Evolutionary conservation across 2,329 filamentous ascomycete species (phyloP).

Genomic region (Lanzia echinophila): DNA sequence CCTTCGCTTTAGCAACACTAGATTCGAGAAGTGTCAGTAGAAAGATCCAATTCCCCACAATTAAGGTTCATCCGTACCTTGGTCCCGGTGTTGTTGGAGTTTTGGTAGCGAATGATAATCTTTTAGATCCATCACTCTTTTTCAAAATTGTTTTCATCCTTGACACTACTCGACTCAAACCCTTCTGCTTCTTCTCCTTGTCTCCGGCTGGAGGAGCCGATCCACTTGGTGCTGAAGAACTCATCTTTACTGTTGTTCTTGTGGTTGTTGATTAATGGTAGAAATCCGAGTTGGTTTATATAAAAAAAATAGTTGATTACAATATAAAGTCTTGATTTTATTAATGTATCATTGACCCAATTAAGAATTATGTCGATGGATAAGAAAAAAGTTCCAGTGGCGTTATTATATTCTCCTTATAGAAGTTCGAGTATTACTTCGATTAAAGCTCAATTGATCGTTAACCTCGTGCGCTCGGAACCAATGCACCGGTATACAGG

Average conservation of each 20-base stretch:
- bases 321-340: background rate
- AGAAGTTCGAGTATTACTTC: background rate
- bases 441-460: constrained; percentile 8
- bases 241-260: constrained; percentile 17
- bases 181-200: constrained; percentile 21
- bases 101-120: constrained; percentile 19
- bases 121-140: constrained; percentile 23
- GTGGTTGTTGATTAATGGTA: background rate
- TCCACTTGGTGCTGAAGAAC: constrained; percentile 17
- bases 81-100: constrained; percentile 12
- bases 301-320: background rate
- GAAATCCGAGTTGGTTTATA: background rate
- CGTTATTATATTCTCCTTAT: constrained; percentile 4
- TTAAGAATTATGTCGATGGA: background rate
- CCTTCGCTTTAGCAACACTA: background rate
- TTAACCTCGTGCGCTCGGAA: constrained; percentile 8
- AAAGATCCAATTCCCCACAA: background rate
- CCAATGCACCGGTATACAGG: constrained; percentile 8
- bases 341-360: background rate
- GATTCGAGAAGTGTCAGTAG: background rate
- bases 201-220: constrained; percentile 11
- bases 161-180: constrained; percentile 21
- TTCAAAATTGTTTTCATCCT: constrained; percentile 28
- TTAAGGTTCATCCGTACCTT: constrained; percentile 16
- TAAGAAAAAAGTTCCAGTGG: background rate